Conservation (phyloP, 2,329 filamentous ascomycete genomes). For the Plectosphaerella cucumerina region DNA sequence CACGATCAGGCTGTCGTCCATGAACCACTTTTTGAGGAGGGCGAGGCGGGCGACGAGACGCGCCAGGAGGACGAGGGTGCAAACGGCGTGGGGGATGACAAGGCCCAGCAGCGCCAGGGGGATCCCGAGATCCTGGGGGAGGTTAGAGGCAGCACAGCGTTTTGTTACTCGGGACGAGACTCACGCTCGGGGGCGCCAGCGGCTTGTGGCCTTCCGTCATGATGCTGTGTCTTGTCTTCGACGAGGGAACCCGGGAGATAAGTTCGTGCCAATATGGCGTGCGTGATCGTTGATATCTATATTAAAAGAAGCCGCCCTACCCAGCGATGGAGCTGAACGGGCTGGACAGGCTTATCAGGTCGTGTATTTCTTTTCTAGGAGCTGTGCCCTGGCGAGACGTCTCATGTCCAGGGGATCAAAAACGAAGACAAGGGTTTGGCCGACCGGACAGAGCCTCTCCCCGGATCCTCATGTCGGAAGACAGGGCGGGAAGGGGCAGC, state of each 20-base stretch:
- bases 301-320: neutral
- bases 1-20: conserved; percentile 26
- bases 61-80: conserved; percentile 23
- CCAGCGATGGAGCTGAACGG: no score
- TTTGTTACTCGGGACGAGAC: neutral
- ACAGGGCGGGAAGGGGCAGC: neutral
- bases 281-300: neutral
- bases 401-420: neutral
- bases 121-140: conserved; percentile 10
- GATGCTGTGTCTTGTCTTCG: no score
- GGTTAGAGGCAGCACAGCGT: neutral
- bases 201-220: no score
- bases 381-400: neutral
- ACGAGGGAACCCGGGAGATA: no score
- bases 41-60: conserved; percentile 21
- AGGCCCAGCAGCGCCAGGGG: conserved; percentile 23
- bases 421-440: neutral
- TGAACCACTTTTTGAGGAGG: conserved; percentile 25
- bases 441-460: neutral
- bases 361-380: neutral
- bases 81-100: conserved; percentile 25
- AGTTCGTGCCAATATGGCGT: neutral
- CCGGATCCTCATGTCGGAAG: neutral
- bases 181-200: neutral
- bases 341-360: no score